These are phyloP conservation scores for Monascus purpureus DNA, from an alignment of 495 filamentous ascomycete genomes.

Conservation along the genomic window DNA sequence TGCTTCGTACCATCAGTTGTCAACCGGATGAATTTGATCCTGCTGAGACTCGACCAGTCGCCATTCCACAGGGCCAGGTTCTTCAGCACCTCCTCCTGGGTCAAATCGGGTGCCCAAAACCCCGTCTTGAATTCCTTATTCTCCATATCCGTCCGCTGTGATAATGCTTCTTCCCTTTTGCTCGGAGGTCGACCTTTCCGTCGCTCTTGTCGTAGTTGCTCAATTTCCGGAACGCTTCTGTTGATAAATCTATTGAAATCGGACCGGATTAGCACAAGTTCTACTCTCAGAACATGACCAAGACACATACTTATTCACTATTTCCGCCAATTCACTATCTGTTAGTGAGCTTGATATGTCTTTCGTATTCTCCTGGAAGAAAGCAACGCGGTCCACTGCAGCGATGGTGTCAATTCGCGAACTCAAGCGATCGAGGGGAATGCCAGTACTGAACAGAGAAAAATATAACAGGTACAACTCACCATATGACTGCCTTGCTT, in stretches of 20 bases:
- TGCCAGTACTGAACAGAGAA: neutral
- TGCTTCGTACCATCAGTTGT: slow-evolving; percentile 40
- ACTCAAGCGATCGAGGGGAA: neutral
- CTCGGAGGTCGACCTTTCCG: slow-evolving; percentile 71
- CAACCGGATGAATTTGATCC: slow-evolving; percentile 49
- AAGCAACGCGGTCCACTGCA: slow-evolving; percentile 56
- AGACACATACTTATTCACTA: slow-evolving; percentile 45
- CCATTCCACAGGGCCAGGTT: slow-evolving; percentile 46
- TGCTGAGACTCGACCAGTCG: slow-evolving; percentile 44
- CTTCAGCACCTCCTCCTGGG: slow-evolving; percentile 36
- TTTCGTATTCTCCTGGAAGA: slow-evolving; percentile 51
- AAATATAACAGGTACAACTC: slow-evolving; percentile 9
- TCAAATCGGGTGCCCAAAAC: slow-evolving; percentile 59
- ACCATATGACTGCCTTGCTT: slow-evolving; percentile 56
- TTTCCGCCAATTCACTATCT: slow-evolving; percentile 40
- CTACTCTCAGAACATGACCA: neutral
- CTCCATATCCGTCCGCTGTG: slow-evolving; percentile 53
- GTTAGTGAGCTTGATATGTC: slow-evolving; percentile 40
- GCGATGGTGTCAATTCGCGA: no score
- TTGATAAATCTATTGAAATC: slow-evolving; percentile 48
- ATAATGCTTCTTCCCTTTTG: slow-evolving; percentile 61
- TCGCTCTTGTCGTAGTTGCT: slow-evolving; percentile 56
- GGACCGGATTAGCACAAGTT: neutral
- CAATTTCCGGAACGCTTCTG: slow-evolving; percentile 63
- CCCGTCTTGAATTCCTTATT: slow-evolving; percentile 72